Conservation (phyloP, 768 basidiomycete species). For the Rhizopogon vesiculosus region DNA sequence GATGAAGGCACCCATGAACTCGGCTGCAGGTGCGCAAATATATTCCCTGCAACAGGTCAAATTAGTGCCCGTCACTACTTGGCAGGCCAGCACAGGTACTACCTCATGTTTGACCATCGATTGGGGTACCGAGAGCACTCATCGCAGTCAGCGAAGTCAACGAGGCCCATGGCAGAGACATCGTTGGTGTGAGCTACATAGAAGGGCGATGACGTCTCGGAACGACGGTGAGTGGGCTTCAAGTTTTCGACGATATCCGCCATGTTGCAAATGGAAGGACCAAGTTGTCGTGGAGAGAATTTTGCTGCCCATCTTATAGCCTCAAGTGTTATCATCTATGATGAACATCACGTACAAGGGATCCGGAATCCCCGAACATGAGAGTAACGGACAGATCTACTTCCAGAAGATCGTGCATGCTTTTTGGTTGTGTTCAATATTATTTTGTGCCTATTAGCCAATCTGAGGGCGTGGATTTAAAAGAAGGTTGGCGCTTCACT, state of each 20-base stretch:
- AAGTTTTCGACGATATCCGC: constrained; percentile 14
- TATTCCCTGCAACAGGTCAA: constrained; percentile 22
- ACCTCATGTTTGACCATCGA: constrained; percentile 46
- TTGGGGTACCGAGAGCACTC: constrained; percentile 39
- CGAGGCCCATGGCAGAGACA: background rate
- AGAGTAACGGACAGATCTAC: constrained; percentile 3
- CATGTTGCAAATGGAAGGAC: constrained; percentile 11
- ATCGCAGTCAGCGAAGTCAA: constrained; percentile 24
- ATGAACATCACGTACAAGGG: background rate
- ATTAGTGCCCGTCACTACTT: background rate
- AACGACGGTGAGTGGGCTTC: constrained; percentile 12
- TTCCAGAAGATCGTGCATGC: background rate
- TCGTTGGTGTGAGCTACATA: constrained; percentile 4
- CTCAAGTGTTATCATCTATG: background rate
- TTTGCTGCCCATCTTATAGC: constrained; percentile 18
- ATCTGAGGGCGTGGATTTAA: constrained; percentile 5
- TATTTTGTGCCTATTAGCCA: background rate
- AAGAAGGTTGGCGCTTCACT: background rate
- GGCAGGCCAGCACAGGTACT: constrained; percentile 8
- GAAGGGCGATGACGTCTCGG: constrained; percentile 15
- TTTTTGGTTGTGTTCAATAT: background rate
- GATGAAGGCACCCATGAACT: constrained; percentile 49
- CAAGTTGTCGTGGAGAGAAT: background rate
- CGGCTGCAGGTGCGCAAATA: constrained; percentile 49
- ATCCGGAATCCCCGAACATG: background rate